Evolutionary conservation across 1,284 basidiomycete genomes (phyloP).

Genomic region (Irpex sp.): DNA sequence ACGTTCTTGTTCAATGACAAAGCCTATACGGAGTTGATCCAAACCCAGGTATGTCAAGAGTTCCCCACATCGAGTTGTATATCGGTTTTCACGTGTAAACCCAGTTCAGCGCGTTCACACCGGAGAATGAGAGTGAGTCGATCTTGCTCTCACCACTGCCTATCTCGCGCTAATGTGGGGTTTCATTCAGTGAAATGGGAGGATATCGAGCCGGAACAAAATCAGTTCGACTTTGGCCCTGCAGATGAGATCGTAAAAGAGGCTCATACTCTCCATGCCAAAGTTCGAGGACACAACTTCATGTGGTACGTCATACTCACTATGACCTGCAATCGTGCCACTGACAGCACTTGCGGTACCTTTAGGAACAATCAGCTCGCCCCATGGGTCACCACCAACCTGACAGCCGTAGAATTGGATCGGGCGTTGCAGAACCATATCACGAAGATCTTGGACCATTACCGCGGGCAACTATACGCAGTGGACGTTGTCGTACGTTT

Average conservation of each 20-base stretch:
- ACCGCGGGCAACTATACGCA: conserved; percentile 10
- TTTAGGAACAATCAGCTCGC: conserved; percentile 11
- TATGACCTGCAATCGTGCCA: neutral
- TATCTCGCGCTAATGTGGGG: neutral
- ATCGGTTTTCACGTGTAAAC: neutral
- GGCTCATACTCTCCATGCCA: conserved; percentile 9
- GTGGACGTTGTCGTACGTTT: conserved; percentile 10
- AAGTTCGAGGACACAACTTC: conserved; percentile 14
- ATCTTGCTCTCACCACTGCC: neutral
- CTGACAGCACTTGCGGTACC: neutral
- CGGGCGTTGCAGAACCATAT: conserved; percentile 12
- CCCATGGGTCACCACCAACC: conserved; percentile 8
- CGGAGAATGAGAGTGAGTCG: conserved; percentile 12
- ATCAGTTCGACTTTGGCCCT: conserved; percentile 7
- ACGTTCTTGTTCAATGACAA: conserved; percentile 10
- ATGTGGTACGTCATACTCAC: conserved; percentile 5
- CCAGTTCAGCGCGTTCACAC: conserved; percentile 12
- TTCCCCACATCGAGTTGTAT: neutral
- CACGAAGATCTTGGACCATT: conserved; percentile 11
- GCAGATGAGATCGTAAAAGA: conserved; percentile 10
- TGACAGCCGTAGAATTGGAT: conserved; percentile 12
- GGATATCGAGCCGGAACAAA: conserved; percentile 8
- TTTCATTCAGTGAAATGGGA: conserved; percentile 12
- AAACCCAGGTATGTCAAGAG: conserved; percentile 4
- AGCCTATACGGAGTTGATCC: conserved; percentile 9